A percentile compares a stretch with the other conserved stretches of the same genome.
Evolutionary conservation across 208 protist genomes (phyloP).

Genomic region (Leishmania gerbilli): DNA sequence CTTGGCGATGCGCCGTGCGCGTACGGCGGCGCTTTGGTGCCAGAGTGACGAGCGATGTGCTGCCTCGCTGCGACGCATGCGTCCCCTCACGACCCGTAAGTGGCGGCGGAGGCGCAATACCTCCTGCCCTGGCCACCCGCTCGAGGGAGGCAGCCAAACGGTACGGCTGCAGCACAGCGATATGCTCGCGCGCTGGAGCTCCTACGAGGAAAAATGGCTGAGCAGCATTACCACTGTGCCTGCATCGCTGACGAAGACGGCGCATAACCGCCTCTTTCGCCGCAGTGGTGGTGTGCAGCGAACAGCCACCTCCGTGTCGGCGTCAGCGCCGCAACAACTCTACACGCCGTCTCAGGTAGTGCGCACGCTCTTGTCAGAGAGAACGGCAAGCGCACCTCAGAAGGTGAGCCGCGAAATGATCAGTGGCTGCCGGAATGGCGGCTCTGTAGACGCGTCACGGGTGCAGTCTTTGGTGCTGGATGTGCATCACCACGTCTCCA

Average conservation of each 20-base stretch:
- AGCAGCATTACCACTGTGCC: not conserved
- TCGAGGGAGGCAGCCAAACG: slow-evolving; percentile 5
- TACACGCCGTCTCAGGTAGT: slow-evolving; percentile 8
- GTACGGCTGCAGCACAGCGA: slow-evolving; percentile 21
- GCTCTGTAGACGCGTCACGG: slow-evolving; percentile 3
- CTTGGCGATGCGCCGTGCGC: slow-evolving; percentile 29
- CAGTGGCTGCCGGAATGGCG: slow-evolving; percentile 3
- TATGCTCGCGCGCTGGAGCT: slow-evolving; percentile 5
- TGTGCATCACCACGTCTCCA: slow-evolving; percentile 28
- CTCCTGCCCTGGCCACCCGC: slow-evolving; percentile 12
- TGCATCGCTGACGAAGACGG: not conserved
- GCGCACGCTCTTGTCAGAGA: slow-evolving; percentile 5
- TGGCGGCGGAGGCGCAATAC: not conserved
- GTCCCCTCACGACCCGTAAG: slow-evolving; percentile 8
- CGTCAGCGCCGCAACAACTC: too few species aligned
- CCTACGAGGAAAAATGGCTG: slow-evolving; percentile 20
- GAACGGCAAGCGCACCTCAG: not conserved
- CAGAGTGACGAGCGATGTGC: slow-evolving; percentile 5
- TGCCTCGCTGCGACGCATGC: not conserved
- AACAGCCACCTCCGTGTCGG: not conserved
- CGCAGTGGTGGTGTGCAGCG: not conserved
- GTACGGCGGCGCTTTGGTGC: slow-evolving; percentile 13
- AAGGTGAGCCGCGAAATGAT: slow-evolving; percentile 6
- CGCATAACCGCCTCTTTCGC: too few species aligned
- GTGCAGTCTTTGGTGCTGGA: slow-evolving; percentile 22